A percentile compares a stretch with the other conserved stretches of the same genome.
These are phyloP conservation scores for Trametes pubescens DNA, from an alignment of 1,284 basidiomycete genomes.

Conservation along the genomic window DNA sequence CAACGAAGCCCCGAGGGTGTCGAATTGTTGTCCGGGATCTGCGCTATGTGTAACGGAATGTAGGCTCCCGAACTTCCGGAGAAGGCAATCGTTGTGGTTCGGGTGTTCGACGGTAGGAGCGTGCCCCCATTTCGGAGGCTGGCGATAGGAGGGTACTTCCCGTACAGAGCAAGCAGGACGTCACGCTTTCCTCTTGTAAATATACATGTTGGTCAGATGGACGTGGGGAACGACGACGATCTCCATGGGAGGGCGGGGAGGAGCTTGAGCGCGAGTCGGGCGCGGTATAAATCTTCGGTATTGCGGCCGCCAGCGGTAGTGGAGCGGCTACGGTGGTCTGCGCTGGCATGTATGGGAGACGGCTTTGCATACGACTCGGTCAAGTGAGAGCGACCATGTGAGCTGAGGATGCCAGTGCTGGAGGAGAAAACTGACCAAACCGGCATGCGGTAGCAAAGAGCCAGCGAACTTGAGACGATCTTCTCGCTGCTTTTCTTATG, in stretches of 20 bases:
- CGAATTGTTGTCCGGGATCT: not conserved
- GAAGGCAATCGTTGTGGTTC: slow-evolving; percentile 1
- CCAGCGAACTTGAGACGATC: too few species aligned
- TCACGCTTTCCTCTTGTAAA: not conserved
- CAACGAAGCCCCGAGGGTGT: not conserved
- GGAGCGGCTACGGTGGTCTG: too few species aligned
- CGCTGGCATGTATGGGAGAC: not conserved
- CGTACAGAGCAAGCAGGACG: not conserved
- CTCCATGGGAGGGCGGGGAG: not conserved
- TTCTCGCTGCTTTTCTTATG: too few species aligned
- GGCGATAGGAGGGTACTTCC: not conserved
- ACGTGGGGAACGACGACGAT: not conserved
- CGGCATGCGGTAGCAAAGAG: too few species aligned
- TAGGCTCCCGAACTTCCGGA: not conserved
- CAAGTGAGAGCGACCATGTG: not conserved
- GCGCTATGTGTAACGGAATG: not conserved
- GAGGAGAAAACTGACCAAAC: too few species aligned
- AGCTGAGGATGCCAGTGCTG: not conserved
- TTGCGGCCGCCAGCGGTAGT: not conserved
- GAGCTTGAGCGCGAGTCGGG: not conserved
- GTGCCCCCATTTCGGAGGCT: not conserved
- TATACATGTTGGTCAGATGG: not conserved
- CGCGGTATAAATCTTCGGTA: not conserved
- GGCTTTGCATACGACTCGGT: too few species aligned
- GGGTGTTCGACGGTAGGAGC: not conserved